Evolutionary conservation across 2,329 filamentous ascomycete genomes (phyloP).

Genomic region (Xylariaceae sp.): DNA sequence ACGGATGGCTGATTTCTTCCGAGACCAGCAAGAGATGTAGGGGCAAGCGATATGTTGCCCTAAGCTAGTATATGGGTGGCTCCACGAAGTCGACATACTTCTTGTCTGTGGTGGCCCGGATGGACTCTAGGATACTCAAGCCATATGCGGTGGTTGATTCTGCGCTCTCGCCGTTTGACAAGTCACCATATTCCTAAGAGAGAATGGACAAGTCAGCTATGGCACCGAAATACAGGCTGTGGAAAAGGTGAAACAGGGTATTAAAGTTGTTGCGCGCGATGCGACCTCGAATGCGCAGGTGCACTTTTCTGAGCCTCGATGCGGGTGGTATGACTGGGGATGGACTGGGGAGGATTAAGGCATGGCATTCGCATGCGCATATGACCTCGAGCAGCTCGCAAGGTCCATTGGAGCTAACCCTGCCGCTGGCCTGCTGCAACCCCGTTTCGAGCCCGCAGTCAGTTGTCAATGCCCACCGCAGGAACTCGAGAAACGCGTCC

Average conservation of each 20-base stretch:
- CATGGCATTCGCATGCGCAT: slow-evolving; percentile 17
- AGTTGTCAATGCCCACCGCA: neutral
- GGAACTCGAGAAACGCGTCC: neutral
- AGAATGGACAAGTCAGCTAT: slow-evolving; percentile 9
- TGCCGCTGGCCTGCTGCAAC: slow-evolving; percentile 10
- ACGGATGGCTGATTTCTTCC: neutral
- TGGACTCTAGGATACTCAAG: slow-evolving; percentile 69
- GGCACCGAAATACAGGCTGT: neutral
- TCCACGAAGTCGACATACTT: slow-evolving; percentile 53
- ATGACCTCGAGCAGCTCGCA: slow-evolving; percentile 1
- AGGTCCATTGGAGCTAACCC: slow-evolving; percentile 7
- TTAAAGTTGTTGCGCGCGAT: slow-evolving; percentile 5
- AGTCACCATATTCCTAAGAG: slow-evolving; percentile 43
- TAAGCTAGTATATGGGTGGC: neutral
- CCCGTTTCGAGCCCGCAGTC: slow-evolving; percentile 6
- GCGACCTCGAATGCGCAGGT: slow-evolving; percentile 2
- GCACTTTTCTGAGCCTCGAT: slow-evolving; percentile 3
- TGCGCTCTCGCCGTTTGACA: slow-evolving; percentile 57
- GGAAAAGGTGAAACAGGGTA: slow-evolving; percentile 12
- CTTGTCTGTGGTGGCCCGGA: slow-evolving; percentile 77
- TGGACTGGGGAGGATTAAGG: slow-evolving; percentile 14
- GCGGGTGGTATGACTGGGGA: neutral
- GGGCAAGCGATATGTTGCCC: too few relatives aligned
- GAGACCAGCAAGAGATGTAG: neutral
- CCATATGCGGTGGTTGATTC: slow-evolving; percentile 71